Conservation (phyloP, 176 grass and related monocot species). For the Zoysia pacifica region DNA sequence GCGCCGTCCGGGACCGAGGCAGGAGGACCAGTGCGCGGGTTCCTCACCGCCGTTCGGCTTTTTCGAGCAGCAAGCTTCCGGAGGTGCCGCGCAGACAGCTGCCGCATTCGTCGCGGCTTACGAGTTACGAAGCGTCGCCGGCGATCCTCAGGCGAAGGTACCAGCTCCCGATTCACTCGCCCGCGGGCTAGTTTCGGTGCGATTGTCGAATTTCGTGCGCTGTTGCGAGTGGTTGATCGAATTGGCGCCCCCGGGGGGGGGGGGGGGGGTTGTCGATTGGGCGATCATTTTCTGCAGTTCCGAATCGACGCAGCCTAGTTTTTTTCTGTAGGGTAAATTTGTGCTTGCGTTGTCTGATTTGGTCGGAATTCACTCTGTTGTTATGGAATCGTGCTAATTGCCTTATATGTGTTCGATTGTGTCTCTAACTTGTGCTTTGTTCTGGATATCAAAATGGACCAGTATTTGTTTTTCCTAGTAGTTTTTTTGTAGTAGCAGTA, state of each 20-base stretch:
- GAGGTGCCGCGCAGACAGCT: background rate
- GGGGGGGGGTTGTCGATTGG: background rate
- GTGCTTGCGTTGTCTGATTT: background rate
- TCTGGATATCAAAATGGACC: background rate
- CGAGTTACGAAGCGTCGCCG: slow-evolving; percentile 8
- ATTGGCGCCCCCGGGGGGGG: background rate
- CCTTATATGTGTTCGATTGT: background rate
- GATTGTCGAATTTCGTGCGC: background rate
- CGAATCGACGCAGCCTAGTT: background rate
- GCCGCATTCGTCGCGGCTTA: background rate
- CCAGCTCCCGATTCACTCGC: background rate
- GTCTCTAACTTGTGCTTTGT: slow-evolving; percentile 12
- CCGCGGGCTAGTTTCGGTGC: background rate
- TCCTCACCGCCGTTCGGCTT: background rate
- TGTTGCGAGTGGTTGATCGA: background rate
- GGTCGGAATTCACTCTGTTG: background rate
- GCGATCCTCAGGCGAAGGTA: slow-evolving; percentile 18
- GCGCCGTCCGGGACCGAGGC: background rate
- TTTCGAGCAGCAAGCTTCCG: background rate
- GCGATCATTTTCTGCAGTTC: background rate
- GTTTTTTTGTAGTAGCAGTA: background rate
- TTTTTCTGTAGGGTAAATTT: background rate
- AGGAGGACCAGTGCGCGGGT: background rate
- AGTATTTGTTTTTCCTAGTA: no score
- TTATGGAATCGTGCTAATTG: background rate